Conservation (phyloP, 192 early-diverging fungal genomes). For the Backusella liffmaniae region DNA sequence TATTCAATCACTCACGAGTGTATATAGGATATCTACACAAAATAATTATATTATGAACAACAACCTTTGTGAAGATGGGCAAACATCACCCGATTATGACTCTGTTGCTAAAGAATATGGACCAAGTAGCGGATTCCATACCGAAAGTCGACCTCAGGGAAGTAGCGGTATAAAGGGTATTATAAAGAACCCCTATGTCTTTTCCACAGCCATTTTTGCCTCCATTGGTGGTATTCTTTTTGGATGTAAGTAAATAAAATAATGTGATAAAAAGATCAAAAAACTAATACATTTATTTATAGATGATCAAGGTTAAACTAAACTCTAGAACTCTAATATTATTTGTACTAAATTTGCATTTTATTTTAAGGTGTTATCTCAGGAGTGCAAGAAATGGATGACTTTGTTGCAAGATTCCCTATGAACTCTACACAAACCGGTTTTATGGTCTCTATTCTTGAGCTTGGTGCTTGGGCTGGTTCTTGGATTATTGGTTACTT, state of each 20-base stretch:
- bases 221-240: constrained; percentile 37
- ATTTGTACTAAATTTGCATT: too few species aligned
- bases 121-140: neutral
- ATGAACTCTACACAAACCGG: constrained; percentile 25
- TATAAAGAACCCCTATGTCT: constrained; percentile 31
- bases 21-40: neutral
- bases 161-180: constrained; percentile 26
- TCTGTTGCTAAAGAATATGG: neutral
- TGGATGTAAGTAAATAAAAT: constrained; percentile 30
- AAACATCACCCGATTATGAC: neutral
- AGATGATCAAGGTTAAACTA: constrained; percentile 27
- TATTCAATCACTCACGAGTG: neutral
- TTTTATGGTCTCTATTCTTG: constrained; percentile 52
- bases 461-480: constrained; percentile 64
- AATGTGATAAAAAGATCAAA: neutral
- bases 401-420: constrained; percentile 22
- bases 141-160: neutral
- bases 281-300: neutral
- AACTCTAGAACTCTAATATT: too few species aligned
- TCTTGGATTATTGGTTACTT: constrained; percentile 52
- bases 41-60: neutral
- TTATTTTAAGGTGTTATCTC: constrained; percentile 28
- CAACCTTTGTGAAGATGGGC: neutral
- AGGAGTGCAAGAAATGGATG: constrained; percentile 36
- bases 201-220: constrained; percentile 35